phyloP scores from a whole-genome alignment of 169 alveolate genomes.

The Plasmodium billcollinsi region DNA sequence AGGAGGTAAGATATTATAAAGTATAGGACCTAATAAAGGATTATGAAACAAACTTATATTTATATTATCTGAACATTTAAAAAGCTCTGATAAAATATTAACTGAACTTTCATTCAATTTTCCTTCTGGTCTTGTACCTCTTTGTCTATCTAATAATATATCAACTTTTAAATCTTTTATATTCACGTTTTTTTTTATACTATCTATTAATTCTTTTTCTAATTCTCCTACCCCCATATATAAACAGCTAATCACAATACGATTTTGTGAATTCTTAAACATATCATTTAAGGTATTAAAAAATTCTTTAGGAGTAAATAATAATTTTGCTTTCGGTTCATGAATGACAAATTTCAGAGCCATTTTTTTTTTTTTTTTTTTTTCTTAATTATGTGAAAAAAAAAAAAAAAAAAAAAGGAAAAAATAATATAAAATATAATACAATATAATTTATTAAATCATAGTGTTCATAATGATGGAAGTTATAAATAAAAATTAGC shows the following conservation, averaged over 20 bases:
- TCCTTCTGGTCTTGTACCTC: constrained; percentile 79
- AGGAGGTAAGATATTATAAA: constrained; percentile 77
- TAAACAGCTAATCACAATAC: constrained; percentile 82
- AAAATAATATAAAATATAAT: background rate
- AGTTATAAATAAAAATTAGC: background rate
- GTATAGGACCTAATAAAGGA: constrained; percentile 80
- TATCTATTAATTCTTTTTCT: constrained; percentile 79
- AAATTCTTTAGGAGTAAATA: constrained; percentile 81
- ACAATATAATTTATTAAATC: too few species aligned
- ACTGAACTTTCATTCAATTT: constrained; percentile 73
- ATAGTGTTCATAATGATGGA: too few species aligned
- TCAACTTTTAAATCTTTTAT: constrained; percentile 78
- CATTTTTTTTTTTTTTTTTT: constrained; percentile 67
- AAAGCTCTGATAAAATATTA: constrained; percentile 72
- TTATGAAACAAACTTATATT: constrained; percentile 82
- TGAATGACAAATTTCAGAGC: constrained; percentile 78
- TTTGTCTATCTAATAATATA: constrained; percentile 79
- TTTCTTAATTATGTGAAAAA: background rate
- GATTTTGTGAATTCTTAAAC: constrained; percentile 71
- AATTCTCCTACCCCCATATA: constrained; percentile 82
- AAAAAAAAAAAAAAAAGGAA: background rate
- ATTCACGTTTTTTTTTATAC: constrained; percentile 73
- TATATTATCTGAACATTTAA: constrained; percentile 48
- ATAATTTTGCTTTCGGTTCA: constrained; percentile 76
- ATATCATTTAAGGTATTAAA: constrained; percentile 77